A percentile compares a stretch with the other conserved stretches of the same genome.
phyloP scores from a whole-genome alignment of 495 filamentous ascomycete species.

The Aspergillus biplanus region DNA sequence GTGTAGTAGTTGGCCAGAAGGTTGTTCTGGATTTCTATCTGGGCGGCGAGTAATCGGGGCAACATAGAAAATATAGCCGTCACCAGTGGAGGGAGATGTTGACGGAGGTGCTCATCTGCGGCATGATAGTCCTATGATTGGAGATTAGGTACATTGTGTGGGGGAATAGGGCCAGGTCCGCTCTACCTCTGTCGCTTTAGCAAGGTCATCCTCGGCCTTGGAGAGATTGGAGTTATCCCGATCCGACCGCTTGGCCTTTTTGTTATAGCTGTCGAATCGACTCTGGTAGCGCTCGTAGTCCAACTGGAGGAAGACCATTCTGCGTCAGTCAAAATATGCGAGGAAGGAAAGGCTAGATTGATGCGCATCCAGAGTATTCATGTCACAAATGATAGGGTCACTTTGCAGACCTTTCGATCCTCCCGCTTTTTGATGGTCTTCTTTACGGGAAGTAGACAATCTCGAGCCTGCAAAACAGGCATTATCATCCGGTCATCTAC shows the following conservation, averaged over 20 bases:
- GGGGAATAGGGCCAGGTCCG: neutral
- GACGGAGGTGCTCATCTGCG: conserved; percentile 80
- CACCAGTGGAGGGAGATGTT: conserved; percentile 76
- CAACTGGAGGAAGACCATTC: conserved; percentile 38
- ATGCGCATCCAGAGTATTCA: no score
- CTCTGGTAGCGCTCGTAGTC: conserved; percentile 86
- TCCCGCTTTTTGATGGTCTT: conserved; percentile 93
- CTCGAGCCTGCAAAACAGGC: conserved; percentile 73
- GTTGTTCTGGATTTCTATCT: conserved; percentile 81
- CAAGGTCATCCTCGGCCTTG: conserved; percentile 79
- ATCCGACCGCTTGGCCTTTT: conserved; percentile 72
- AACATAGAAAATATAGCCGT: conserved; percentile 75
- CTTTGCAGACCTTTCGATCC: conserved; percentile 70
- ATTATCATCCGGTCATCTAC: conserved; percentile 75
- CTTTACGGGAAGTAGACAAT: conserved; percentile 73
- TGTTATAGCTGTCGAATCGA: conserved; percentile 68
- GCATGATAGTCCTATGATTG: conserved; percentile 69
- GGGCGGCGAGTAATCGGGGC: conserved; percentile 72
- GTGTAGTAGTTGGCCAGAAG: conserved; percentile 87
- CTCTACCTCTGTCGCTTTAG: conserved; percentile 65
- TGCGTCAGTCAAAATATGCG: conserved; percentile 5
- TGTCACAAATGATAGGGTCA: neutral
- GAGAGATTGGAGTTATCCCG: conserved; percentile 76
- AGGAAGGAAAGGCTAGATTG: neutral
- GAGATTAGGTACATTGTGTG: conserved; percentile 6